Evolutionary conservation across 495 filamentous ascomycete species (phyloP).

Genomic region (Penicillium egyptiacum): DNA sequence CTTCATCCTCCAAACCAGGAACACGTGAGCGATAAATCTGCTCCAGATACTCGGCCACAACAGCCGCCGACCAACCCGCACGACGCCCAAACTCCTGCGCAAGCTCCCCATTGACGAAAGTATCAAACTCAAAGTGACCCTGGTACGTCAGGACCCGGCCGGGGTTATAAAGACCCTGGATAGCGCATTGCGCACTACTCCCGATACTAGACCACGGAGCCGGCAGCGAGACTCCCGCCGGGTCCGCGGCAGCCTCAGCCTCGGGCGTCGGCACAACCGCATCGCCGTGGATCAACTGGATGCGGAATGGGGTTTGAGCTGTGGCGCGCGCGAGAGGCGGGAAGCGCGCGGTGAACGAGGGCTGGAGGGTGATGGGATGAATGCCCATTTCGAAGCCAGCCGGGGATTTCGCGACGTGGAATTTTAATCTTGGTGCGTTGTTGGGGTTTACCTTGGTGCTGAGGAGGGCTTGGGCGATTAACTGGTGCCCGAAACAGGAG

Average conservation of each 20-base stretch:
- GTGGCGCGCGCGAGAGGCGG: conserved; percentile 19
- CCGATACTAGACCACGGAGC: conserved; percentile 39
- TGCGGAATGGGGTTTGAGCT: conserved; percentile 20
- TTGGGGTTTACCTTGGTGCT: background rate
- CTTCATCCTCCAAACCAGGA: conserved; percentile 27
- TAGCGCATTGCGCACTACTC: conserved; percentile 30
- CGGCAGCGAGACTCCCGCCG: conserved; percentile 15
- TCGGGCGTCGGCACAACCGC: conserved; percentile 28
- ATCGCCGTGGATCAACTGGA: conserved; percentile 41
- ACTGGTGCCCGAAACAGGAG: conserved; percentile 52
- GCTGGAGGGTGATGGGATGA: conserved; percentile 31
- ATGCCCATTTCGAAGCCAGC: conserved; percentile 45
- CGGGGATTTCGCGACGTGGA: conserved; percentile 27
- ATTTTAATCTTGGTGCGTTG: conserved; percentile 2
- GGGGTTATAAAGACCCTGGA: conserved; percentile 44
- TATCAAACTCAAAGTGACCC: conserved; percentile 48
- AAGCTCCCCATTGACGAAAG: conserved; percentile 37
- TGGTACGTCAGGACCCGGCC: conserved; percentile 41
- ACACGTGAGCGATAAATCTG: conserved; percentile 27
- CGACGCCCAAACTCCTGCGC: conserved; percentile 35
- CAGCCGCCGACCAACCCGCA: conserved; percentile 24
- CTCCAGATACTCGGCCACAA: conserved; percentile 23
- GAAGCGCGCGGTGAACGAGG: conserved; percentile 32
- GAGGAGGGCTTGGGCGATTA: conserved; percentile 45
- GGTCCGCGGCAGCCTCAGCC: conserved; percentile 2